phyloP scores from a whole-genome alignment of 345 rosid genomes.

The Eucalyptus polybractea region DNA sequence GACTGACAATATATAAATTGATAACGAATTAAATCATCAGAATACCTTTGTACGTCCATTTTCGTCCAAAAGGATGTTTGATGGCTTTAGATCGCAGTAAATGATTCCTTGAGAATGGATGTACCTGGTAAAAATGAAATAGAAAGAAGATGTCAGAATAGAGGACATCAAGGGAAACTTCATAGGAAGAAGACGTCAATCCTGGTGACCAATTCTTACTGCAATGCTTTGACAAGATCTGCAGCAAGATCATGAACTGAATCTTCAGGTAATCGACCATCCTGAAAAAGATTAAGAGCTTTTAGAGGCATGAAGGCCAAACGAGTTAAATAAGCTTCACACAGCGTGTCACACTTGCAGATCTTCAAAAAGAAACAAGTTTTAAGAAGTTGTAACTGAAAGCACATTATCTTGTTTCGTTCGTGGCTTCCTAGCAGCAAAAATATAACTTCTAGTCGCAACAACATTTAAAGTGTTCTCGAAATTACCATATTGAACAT shows the following conservation, averaged over 20 bases:
- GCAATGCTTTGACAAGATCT: constrained; percentile 73
- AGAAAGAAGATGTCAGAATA: background rate
- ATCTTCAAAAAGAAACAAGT: background rate
- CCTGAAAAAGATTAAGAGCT: constrained; percentile 31
- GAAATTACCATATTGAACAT: background rate
- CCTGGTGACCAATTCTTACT: constrained; percentile 34
- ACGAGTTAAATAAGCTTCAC: background rate
- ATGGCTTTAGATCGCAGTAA: constrained; percentile 93
- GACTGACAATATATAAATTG: background rate
- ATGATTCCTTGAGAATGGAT: constrained; percentile 88
- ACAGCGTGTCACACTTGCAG: background rate
- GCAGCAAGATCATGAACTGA: constrained; percentile 70
- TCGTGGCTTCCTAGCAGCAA: background rate
- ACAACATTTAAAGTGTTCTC: background rate
- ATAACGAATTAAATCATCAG: background rate
- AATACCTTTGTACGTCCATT: constrained; percentile 79
- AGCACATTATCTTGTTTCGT: background rate
- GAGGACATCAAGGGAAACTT: background rate
- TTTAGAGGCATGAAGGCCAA: background rate
- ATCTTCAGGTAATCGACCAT: constrained; percentile 80
- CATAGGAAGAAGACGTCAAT: background rate
- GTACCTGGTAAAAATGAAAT: constrained; percentile 27
- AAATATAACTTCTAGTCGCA: background rate
- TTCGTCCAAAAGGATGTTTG: constrained; percentile 90
- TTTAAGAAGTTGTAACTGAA: background rate